These are phyloP conservation scores for Rhytidhysteron rufulum DNA, from an alignment of 2,329 filamentous ascomycete species.

Conservation along the genomic window DNA sequence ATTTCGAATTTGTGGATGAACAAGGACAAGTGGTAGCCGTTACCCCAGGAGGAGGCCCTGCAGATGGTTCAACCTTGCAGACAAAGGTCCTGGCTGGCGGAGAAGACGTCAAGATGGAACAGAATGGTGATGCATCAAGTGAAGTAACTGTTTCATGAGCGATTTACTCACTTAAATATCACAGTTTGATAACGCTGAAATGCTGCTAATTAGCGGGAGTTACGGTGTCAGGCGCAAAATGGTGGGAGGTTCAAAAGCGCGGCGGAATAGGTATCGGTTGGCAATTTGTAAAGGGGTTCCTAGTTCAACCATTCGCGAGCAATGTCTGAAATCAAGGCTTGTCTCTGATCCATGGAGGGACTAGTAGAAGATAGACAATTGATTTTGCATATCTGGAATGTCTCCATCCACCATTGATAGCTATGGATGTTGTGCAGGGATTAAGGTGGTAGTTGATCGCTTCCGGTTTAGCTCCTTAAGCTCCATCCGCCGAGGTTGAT, in stretches of 20 bases:
- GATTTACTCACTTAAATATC: background rate
- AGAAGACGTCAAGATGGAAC: constrained; percentile 35
- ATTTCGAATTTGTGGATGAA: constrained; percentile 97
- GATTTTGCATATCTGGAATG: too few relatives aligned
- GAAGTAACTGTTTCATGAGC: constrained; percentile 10
- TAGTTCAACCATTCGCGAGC: too few relatives aligned
- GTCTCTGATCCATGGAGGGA: too few relatives aligned
- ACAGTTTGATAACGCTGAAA: background rate
- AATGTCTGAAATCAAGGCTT: too few relatives aligned
- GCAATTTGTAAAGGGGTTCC: too few relatives aligned
- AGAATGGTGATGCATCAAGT: constrained; percentile 33
- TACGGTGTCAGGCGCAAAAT: background rate
- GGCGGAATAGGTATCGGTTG: too few relatives aligned
- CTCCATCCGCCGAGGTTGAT: background rate
- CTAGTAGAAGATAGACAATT: too few relatives aligned
- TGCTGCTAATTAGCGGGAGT: constrained; percentile 2
- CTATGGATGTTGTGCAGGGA: too few relatives aligned
- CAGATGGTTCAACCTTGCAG: constrained; percentile 18
- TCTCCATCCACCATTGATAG: too few relatives aligned
- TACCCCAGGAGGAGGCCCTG: constrained; percentile 68
- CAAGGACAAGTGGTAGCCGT: constrained; percentile 79
- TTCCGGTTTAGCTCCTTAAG: too few relatives aligned
- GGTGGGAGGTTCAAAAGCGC: too few relatives aligned
- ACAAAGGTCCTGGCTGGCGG: constrained; percentile 36
- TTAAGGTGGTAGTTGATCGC: too few relatives aligned